phyloP scores from a whole-genome alignment of 495 filamentous ascomycete genomes.

The Penicillium simplicissimum region DNA sequence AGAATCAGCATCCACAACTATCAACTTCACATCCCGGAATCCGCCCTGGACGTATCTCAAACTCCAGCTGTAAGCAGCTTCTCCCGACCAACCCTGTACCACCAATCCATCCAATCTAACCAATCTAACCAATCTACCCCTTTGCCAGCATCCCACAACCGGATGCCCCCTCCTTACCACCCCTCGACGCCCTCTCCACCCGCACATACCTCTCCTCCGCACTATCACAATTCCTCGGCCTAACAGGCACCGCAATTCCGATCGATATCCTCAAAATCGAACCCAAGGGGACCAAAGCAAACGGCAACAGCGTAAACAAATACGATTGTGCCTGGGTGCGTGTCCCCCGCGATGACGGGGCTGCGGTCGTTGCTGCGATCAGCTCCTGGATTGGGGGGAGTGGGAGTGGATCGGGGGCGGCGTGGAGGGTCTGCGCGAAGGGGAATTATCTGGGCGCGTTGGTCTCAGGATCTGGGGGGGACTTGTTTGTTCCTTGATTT shows the following conservation, averaged over 20 bases:
- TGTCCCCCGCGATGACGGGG: slow-evolving; percentile 67
- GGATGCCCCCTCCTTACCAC: slow-evolving; percentile 23
- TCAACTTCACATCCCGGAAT: slow-evolving; percentile 47
- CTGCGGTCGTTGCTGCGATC: slow-evolving; percentile 65
- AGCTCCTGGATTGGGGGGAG: slow-evolving; percentile 58
- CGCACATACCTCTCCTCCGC: slow-evolving; percentile 72
- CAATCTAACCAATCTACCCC: not conserved
- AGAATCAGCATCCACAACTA: slow-evolving; percentile 22
- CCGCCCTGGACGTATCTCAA: slow-evolving; percentile 54
- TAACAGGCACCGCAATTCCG: slow-evolving; percentile 71
- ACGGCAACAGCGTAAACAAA: not conserved
- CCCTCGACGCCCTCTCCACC: slow-evolving; percentile 72
- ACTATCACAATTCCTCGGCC: slow-evolving; percentile 76
- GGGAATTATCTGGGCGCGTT: slow-evolving; percentile 56
- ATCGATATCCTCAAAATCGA: slow-evolving; percentile 76
- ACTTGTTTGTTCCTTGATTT: slow-evolving; percentile 41
- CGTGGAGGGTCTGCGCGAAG: slow-evolving; percentile 59
- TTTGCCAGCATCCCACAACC: slow-evolving; percentile 36
- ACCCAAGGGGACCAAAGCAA: not conserved
- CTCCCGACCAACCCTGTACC: not conserved
- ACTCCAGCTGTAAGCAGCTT: slow-evolving; percentile 41
- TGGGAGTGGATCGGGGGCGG: slow-evolving; percentile 42
- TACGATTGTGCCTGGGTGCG: slow-evolving; percentile 66
- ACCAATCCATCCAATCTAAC: not conserved
- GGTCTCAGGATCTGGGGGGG: slow-evolving; percentile 43